phyloP scores from a whole-genome alignment of 2,329 filamentous ascomycete genomes.

The Epichloe aotearoae region DNA sequence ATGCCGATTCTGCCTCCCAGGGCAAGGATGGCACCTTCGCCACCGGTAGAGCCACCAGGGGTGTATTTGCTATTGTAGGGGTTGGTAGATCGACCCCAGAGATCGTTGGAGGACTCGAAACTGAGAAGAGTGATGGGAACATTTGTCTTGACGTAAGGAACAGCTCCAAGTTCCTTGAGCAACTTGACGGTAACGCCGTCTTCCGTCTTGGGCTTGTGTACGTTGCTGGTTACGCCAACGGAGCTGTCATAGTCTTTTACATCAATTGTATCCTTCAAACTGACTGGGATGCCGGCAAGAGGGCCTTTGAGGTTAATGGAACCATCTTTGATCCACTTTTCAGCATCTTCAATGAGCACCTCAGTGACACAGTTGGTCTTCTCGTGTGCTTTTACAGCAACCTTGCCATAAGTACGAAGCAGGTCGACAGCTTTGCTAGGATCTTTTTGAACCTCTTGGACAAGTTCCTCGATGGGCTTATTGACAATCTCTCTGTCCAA shows the following conservation, averaged over 20 bases:
- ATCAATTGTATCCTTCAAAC: slow-evolving; percentile 67
- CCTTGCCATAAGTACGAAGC: slow-evolving; percentile 76
- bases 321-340: slow-evolving; percentile 50
- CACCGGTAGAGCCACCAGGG: slow-evolving; percentile 79
- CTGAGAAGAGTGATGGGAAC: slow-evolving; percentile 74
- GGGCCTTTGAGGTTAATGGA: slow-evolving; percentile 64
- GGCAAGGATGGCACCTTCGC: slow-evolving; percentile 71
- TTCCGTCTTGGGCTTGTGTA: slow-evolving; percentile 47
- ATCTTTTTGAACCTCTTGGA: slow-evolving; percentile 63
- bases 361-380: slow-evolving; percentile 88
- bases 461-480: slow-evolving; percentile 64
- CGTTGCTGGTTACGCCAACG: slow-evolving; percentile 66
- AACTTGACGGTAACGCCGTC: slow-evolving; percentile 66
- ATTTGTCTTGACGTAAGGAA: slow-evolving; percentile 90
- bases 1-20: slow-evolving; percentile 77
- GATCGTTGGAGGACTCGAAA: slow-evolving; percentile 64
- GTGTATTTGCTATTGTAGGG: slow-evolving; percentile 76
- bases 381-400: slow-evolving; percentile 68
- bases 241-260: slow-evolving; percentile 74
- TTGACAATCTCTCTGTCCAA: slow-evolving; percentile 55
- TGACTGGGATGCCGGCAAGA: slow-evolving; percentile 75
- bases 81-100: slow-evolving; percentile 76
- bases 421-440: slow-evolving; percentile 54
- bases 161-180: slow-evolving; percentile 74
- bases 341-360: slow-evolving; percentile 65